Percentiles rank a stretch among this genome's conserved stretches.
Conservation (phyloP, 1,284 basidiomycete species). For the Apiotrichum porosum region DNA sequence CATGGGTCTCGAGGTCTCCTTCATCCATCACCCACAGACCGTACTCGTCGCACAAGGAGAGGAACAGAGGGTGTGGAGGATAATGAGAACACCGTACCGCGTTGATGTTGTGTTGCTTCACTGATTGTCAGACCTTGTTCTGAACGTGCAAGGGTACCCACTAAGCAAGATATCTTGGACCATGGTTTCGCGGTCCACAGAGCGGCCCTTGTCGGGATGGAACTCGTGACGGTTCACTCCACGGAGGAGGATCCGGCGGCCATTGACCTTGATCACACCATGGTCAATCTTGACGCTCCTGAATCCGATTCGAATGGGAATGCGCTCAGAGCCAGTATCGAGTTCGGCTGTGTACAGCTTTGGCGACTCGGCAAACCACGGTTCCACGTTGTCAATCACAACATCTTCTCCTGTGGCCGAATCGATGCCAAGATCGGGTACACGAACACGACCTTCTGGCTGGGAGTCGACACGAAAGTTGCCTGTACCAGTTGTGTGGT, state of each 20-base stretch:
- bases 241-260: conserved; percentile 15
- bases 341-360: conserved; percentile 8
- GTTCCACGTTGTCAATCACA: conserved; percentile 2
- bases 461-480: conserved; percentile 19
- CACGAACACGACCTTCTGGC: conserved; percentile 7
- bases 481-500: conserved; percentile 14
- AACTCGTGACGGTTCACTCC: conserved; percentile 32
- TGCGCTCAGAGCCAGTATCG: background rate
- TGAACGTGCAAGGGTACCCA: no score
- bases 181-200: conserved; percentile 17
- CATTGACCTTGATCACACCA: conserved; percentile 24
- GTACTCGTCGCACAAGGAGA: conserved; percentile 28
- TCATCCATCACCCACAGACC: conserved; percentile 30
- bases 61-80: conserved; percentile 23
- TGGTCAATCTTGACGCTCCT: conserved; percentile 20
- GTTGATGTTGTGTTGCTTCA: conserved; percentile 29
- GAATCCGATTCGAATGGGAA: conserved; percentile 24
- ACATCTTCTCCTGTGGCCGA: conserved; percentile 7
- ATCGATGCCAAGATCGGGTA: conserved; percentile 23
- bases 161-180: conserved; percentile 22
- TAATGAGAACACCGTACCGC: conserved; percentile 25
- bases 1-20: conserved; percentile 28
- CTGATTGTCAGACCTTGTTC: no score
- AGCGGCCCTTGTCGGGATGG: conserved; percentile 18
- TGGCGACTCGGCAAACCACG: conserved; percentile 26